Conservation (phyloP, 257 asterid genomes). For the Nemophila menziesii region DNA sequence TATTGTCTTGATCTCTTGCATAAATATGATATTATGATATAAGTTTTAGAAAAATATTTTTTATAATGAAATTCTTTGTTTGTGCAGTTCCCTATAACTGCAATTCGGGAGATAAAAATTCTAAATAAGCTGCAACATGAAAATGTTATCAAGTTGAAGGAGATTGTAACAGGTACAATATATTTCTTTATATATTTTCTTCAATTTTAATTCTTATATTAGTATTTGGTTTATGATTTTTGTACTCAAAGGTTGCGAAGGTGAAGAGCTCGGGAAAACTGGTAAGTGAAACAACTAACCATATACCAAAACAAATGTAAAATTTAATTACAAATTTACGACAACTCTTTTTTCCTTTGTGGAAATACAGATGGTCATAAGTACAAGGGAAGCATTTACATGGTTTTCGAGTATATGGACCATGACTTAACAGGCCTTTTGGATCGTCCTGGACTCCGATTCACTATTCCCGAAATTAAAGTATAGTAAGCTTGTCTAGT, state of each 20-base stretch:
- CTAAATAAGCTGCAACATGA: slow-evolving; percentile 87
- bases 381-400: slow-evolving; percentile 83
- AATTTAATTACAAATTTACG: slow-evolving; percentile 10
- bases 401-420: slow-evolving; percentile 98
- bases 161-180: slow-evolving; percentile 92
- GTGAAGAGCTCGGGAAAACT: slow-evolving; percentile 44
- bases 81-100: slow-evolving; percentile 85
- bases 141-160: slow-evolving; percentile 76
- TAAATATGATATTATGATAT: slow-evolving; percentile 6
- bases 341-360: too few relatives aligned
- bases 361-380: slow-evolving; percentile 52
- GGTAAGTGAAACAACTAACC: slow-evolving; percentile 31
- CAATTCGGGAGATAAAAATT: slow-evolving; percentile 86
- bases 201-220: slow-evolving; percentile 1
- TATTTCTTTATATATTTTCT: too few relatives aligned
- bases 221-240: neutral
- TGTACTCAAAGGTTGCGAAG: slow-evolving; percentile 50
- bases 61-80: slow-evolving; percentile 10
- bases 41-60: slow-evolving; percentile 9
- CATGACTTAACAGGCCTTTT: slow-evolving; percentile 96
- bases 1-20: slow-evolving; percentile 2
- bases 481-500: slow-evolving; percentile 31
- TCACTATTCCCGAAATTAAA: slow-evolving; percentile 83
- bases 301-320: neutral
- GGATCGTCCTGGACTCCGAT: slow-evolving; percentile 94